Conservation (phyloP, 305 asterid genomes). For the Solanum hybrid region DNA sequence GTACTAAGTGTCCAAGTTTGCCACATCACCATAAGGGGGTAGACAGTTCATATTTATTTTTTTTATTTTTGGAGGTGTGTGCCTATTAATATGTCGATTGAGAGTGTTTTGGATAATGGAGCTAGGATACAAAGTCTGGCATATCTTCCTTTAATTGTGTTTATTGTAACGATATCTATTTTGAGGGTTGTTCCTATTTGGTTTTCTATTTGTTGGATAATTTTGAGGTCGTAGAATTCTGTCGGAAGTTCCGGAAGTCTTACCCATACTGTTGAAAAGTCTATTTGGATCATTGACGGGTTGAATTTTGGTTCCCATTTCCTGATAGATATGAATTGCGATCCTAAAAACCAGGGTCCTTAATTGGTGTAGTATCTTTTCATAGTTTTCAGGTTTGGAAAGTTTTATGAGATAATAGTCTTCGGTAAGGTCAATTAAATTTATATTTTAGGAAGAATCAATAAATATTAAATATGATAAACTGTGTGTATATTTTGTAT, state of each 20-base stretch:
- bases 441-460: too few species aligned
- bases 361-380: not conserved
- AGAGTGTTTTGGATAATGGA: not conserved
- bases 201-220: not conserved
- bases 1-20: too few species aligned
- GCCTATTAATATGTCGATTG: not conserved
- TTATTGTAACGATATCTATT: not conserved
- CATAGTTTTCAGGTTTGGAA: not conserved
- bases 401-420: not conserved
- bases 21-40: too few species aligned
- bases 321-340: not conserved
- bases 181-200: not conserved
- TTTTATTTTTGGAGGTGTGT: not conserved
- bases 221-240: not conserved
- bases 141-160: not conserved
- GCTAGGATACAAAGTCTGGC: not conserved
- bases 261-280: not conserved
- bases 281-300: not conserved
- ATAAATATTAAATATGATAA: too few species aligned
- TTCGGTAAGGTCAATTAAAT: not conserved
- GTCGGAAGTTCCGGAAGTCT: not conserved
- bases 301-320: not conserved
- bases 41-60: too few species aligned
- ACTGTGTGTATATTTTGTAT: too few species aligned
- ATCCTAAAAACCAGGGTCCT: not conserved